phyloP scores from a whole-genome alignment of 164 flowering plant species.

The Buxus sempervirens region DNA sequence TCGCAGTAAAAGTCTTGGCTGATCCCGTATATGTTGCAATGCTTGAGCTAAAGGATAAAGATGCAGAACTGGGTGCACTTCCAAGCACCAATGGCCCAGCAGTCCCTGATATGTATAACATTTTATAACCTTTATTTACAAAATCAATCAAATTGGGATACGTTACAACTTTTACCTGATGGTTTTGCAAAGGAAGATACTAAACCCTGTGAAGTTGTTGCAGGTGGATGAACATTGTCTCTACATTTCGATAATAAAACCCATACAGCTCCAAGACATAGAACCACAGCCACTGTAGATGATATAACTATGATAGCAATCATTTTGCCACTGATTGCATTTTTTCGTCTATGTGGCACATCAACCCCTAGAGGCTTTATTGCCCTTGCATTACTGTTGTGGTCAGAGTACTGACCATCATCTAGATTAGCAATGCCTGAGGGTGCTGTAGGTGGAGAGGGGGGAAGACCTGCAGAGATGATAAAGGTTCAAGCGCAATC shows the following conservation, averaged over 20 bases:
- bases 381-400: conserved; percentile 39
- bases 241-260: conserved; percentile 37
- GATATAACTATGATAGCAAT: conserved; percentile 70
- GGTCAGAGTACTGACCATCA: conserved; percentile 47
- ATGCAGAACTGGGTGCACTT: conserved; percentile 56
- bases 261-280: conserved; percentile 46
- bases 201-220: conserved; percentile 23
- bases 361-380: conserved; percentile 82
- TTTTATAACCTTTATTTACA: not conserved
- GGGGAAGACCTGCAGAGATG: conserved; percentile 53
- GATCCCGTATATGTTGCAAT: conserved; percentile 68
- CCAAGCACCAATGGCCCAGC: conserved; percentile 43
- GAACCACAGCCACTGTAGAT: conserved; percentile 39
- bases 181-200: conserved; percentile 38
- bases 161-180: conserved; percentile 37
- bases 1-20: conserved; percentile 65
- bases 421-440: conserved; percentile 36
- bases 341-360: conserved; percentile 38
- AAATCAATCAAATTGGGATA: not conserved
- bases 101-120: conserved; percentile 36
- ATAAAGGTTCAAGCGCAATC: not conserved
- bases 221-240: conserved; percentile 16
- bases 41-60: conserved; percentile 73
- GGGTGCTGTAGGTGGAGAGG: conserved; percentile 55
- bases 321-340: conserved; percentile 42